phyloP scores from a whole-genome alignment of 768 basidiomycete species.

The Holtermanniella nyarrowii region DNA sequence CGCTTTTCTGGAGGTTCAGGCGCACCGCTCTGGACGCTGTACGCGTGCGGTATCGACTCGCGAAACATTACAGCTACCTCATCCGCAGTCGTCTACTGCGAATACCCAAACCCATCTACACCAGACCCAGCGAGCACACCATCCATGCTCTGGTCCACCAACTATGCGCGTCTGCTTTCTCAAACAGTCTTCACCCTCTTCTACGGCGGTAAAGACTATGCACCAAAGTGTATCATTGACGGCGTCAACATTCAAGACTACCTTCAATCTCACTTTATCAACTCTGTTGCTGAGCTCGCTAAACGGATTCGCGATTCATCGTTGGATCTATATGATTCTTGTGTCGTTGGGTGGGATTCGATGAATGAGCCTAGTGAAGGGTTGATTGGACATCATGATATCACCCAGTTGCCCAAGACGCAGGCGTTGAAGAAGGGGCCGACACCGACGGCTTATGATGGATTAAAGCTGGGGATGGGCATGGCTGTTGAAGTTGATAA shows the following conservation, averaged over 20 bases:
- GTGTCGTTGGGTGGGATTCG: conserved; percentile 92
- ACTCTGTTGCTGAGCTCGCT: conserved; percentile 64
- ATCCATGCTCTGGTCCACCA: conserved; percentile 94
- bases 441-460: conserved; percentile 72
- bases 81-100: conserved; percentile 75
- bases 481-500: conserved; percentile 61
- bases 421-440: conserved; percentile 81
- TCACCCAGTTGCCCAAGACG: conserved; percentile 53
- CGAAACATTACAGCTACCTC: conserved; percentile 74
- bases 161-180: conserved; percentile 76
- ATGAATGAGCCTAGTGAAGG: conserved; percentile 92
- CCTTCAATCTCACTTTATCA: conserved; percentile 69
- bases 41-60: conserved; percentile 81
- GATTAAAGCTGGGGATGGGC: conserved; percentile 80
- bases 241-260: conserved; percentile 86
- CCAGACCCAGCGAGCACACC: conserved; percentile 68
- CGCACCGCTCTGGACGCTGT: conserved; percentile 68
- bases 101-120: conserved; percentile 58
- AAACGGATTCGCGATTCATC: conserved; percentile 56
- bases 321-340: conserved; percentile 65
- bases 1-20: conserved; percentile 95
- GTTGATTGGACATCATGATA: conserved; percentile 57
- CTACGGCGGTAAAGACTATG: conserved; percentile 80
- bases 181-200: conserved; percentile 91
- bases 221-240: conserved; percentile 83